These are phyloP conservation scores for Phytopythium litorale DNA, from an alignment of 352 stramenopile species.

Conservation along the genomic window DNA sequence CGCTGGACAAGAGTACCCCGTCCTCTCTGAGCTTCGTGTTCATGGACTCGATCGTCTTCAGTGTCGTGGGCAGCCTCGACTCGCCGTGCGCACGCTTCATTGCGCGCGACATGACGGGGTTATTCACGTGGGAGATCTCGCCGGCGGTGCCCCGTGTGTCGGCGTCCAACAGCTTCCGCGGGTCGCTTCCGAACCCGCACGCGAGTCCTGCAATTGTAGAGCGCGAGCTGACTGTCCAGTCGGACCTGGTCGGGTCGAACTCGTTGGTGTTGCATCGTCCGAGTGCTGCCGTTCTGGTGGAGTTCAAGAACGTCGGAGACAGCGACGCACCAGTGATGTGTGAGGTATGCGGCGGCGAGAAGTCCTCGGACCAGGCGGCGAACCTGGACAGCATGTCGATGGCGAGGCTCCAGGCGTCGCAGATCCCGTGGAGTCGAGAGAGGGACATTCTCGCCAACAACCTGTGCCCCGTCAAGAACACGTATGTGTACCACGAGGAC, in stretches of 20 bases:
- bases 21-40: conserved; percentile 81
- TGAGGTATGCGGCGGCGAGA: conserved; percentile 61
- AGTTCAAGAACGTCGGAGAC: conserved; percentile 43
- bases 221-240: conserved; percentile 35
- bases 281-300: conserved; percentile 49
- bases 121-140: conserved; percentile 85
- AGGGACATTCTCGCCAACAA: conserved; percentile 61
- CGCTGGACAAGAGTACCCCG: conserved; percentile 20
- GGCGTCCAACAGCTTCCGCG: conserved; percentile 10
- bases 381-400: conserved; percentile 1
- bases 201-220: conserved; percentile 16
- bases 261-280: conserved; percentile 37
- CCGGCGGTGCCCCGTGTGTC: conserved; percentile 19
- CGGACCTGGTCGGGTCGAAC: conserved; percentile 24
- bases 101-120: conserved; percentile 77
- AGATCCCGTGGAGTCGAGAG: conserved; percentile 63
- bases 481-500: conserved; percentile 75
- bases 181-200: conserved; percentile 14
- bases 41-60: conserved; percentile 87
- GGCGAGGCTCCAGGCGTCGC: conserved; percentile 40
- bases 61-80: conserved; percentile 75
- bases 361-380: conserved; percentile 25
- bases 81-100: conserved; percentile 74
- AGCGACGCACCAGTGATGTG: conserved; percentile 24
- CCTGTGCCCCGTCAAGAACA: conserved; percentile 62